Base-by-base conservation (phyloP, 1,284 basidiomycete species). In the Cryptococcus amylolentus region DNA sequence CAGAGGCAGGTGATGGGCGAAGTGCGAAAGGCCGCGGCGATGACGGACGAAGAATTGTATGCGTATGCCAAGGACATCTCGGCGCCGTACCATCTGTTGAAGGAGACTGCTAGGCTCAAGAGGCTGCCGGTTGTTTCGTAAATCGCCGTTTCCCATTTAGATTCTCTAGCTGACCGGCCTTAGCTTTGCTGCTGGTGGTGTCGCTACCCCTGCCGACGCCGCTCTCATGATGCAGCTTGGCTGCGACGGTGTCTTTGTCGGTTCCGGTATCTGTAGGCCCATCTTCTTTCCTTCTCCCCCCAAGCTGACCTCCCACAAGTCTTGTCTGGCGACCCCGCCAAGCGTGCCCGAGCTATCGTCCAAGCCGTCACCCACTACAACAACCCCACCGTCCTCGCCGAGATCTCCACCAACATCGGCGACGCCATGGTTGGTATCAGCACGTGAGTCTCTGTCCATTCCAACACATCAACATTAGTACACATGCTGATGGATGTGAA, bases 181-280 rank as follows among this genome's bases (percentile, higher is more conserved):
- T 55, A 91, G 89, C 73, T 94, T 93, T 75, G 91, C 91, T n/a
- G 93, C 95, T 50, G 95, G 95, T 60, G 95, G 95, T 63, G 86
- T 98, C 57, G 94, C 96, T 50, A 98, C 95, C 5, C 95, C 95
- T 49, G 93, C 75, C 63, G 95, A 99, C 76, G 96, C 95, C 23
- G 96, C 96, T 4, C 80, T 99, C 63, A 97, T 98, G 95, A 98
- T 98, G 95, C 94, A 98, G 75, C 84, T 99, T 40, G 94, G 95
- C 49, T 94, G 91, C 76, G 95, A 98, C 74, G 95, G 96, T 82
- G 90, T 92, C 42, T 92, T 91, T 67, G 93, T 96, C 63, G 93
- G 94, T 28, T 96, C 91, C 27, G 93, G 93, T 51, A 93, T 96
- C 73, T 96, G 90, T 91, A 67, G 60, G 87, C 81, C 13, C 9